These are phyloP conservation scores for Cokeromyces recurvatus DNA, from an alignment of 371 early-diverging fungal species.

Conservation along the genomic window DNA sequence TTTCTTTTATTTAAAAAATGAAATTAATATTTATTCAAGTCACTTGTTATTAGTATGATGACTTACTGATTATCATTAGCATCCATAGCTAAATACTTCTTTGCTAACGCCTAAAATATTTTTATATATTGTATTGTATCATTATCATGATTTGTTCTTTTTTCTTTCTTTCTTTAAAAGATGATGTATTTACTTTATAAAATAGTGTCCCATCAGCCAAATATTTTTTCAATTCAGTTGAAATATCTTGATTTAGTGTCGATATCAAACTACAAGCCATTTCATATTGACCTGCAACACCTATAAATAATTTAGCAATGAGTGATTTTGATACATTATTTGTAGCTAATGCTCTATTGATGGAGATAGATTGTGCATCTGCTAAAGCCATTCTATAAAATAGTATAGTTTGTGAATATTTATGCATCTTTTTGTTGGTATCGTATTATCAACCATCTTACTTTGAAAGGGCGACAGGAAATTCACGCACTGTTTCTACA, in stretches of 20 bases:
- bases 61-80: constrained; percentile 60
- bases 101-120: constrained; percentile 51
- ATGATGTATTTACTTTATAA: constrained; percentile 41
- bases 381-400: constrained; percentile 44
- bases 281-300: constrained; percentile 60
- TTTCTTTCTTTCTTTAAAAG: neutral
- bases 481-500: constrained; percentile 41
- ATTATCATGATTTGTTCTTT: neutral
- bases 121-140: no score
- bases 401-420: neutral
- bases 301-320: constrained; percentile 57
- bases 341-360: constrained; percentile 37
- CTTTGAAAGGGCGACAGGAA: constrained; percentile 49
- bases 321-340: constrained; percentile 51
- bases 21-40: neutral
- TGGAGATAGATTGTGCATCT: constrained; percentile 47
- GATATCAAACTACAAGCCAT: constrained; percentile 53
- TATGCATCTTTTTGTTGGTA: no score
- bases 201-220: constrained; percentile 50
- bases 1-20: constrained; percentile 30
- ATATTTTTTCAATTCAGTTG: constrained; percentile 53
- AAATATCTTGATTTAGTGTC: constrained; percentile 52
- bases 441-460: no score
- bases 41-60: neutral
- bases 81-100: constrained; percentile 57